phyloP scores from a whole-genome alignment of 2,329 filamentous ascomycete species.

The Diaporthe citriasiana region DNA sequence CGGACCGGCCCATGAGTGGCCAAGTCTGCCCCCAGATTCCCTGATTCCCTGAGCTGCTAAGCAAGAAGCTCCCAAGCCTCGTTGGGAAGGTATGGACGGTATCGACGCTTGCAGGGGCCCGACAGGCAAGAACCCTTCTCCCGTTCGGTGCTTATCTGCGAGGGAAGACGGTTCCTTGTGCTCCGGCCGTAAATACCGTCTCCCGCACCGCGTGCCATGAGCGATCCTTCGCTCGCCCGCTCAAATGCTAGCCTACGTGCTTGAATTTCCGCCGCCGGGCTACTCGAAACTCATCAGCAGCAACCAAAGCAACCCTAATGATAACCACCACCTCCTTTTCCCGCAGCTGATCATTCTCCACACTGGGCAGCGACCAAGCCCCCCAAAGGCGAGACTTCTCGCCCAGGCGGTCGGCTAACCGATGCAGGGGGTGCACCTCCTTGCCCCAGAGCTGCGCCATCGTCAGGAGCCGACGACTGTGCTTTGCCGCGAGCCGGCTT shows the following conservation, averaged over 20 bases:
- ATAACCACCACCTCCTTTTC: constrained; percentile 10
- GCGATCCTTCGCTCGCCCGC: background rate
- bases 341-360: constrained; percentile 19
- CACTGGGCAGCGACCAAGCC: background rate
- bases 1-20: background rate
- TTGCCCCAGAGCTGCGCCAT: background rate
- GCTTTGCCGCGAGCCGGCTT: constrained; percentile 29
- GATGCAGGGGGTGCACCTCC: constrained; percentile 3
- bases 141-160: background rate
- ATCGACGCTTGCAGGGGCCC: background rate
- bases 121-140: constrained; percentile 9
- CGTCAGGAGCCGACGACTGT: constrained; percentile 14
- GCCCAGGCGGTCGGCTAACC: constrained; percentile 10
- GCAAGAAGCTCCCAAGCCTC: background rate
- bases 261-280: background rate
- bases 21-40: background rate
- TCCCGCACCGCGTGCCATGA: background rate
- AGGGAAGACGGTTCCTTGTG: background rate
- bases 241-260: background rate
- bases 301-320: background rate
- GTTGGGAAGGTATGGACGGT: background rate
- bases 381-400: background rate
- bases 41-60: background rate
- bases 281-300: background rate
- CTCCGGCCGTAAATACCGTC: background rate